Evolutionary conservation across 192 early-diverging fungal genomes (phyloP), one percentile per base, ranked within the genome.

Genomic region (Ambispora gerdemannii): DNA sequence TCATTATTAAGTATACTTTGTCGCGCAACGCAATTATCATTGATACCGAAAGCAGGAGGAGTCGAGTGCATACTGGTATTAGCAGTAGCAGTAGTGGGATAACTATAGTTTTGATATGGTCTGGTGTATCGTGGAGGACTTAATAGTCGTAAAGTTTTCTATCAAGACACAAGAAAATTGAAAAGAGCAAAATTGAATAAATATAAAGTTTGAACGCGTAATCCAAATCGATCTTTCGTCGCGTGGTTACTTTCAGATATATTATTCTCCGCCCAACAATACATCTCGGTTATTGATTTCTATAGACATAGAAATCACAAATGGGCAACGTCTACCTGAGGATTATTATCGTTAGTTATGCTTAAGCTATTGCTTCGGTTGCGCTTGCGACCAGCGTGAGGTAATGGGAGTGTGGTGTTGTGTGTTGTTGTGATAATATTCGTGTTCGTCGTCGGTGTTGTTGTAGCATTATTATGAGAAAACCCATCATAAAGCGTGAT

Each of bases 81-180:
- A 43, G 15, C 6, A 43, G 6, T 15, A 43, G 38, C 6, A 43
- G 6, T 43, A 10, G 15, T 43, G 6, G 38, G 15, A 43, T 43
- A 10, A 43, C 15, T 43, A 43, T 43, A 43, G 15, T 43, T 43
- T 43, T 31, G 31, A 32, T 4, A 31, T n/a, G 4, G 35, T 33
- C 4, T 24, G 8, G 10, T 17, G 8, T 27, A 27, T 15, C 43
- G 63, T 65, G 36, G 63, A 7, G 63, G 63, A 50, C 63, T 65
- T 17, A 65, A 28, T 3, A 65, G 27, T 24, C 63, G 49, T 51
- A 27, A 19, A 6, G 43, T 51, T 66, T 66, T 66, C 63, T 66
- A 50, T 43, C 15, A 15, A 10, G 38, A 43, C 15, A 6, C 7
- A 43, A 10, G 38, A 43, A 43, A 43, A 43, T 10, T 43, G 38